Evolutionary conservation across 148 eudicot genomes (phyloP).

Genomic region (Chenopodium formosanum): DNA sequence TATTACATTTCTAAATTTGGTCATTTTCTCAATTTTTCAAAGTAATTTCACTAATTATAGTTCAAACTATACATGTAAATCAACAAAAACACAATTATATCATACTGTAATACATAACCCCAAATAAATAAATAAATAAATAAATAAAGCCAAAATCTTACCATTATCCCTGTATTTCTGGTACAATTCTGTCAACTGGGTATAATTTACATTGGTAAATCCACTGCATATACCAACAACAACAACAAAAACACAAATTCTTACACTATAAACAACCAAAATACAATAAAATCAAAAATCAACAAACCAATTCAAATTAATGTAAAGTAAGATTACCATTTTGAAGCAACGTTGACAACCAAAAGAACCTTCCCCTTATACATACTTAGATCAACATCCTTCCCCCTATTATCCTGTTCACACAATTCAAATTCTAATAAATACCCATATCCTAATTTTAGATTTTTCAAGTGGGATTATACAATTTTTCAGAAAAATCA

Average conservation of each 20-base stretch:
- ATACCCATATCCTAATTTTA: background rate
- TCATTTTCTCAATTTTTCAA: background rate
- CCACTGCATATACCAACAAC: slow-evolving; percentile 44
- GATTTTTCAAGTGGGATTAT: background rate
- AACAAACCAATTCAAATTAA: background rate
- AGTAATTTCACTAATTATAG: background rate
- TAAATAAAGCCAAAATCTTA: slow-evolving; percentile 16
- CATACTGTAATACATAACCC: background rate
- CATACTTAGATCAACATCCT: slow-evolving; percentile 64
- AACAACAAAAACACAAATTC: slow-evolving; percentile 1
- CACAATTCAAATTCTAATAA: background rate
- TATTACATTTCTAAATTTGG: too few species aligned
- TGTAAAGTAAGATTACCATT: slow-evolving; percentile 49
- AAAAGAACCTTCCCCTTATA: slow-evolving; percentile 88
- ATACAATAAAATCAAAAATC: slow-evolving; percentile 1
- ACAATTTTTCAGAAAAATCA: background rate
- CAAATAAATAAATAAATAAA: background rate
- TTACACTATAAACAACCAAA: background rate
- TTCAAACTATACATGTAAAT: background rate
- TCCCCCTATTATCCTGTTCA: slow-evolving; percentile 58
- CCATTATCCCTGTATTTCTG: slow-evolving; percentile 71
- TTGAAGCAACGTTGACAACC: slow-evolving; percentile 90
- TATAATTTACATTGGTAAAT: slow-evolving; percentile 68
- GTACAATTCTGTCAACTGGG: slow-evolving; percentile 73
- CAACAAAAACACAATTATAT: background rate